These are phyloP conservation scores for Purpureocillium lavendulum DNA, from an alignment of 2,329 filamentous ascomycete genomes.

Conservation along the genomic window DNA sequence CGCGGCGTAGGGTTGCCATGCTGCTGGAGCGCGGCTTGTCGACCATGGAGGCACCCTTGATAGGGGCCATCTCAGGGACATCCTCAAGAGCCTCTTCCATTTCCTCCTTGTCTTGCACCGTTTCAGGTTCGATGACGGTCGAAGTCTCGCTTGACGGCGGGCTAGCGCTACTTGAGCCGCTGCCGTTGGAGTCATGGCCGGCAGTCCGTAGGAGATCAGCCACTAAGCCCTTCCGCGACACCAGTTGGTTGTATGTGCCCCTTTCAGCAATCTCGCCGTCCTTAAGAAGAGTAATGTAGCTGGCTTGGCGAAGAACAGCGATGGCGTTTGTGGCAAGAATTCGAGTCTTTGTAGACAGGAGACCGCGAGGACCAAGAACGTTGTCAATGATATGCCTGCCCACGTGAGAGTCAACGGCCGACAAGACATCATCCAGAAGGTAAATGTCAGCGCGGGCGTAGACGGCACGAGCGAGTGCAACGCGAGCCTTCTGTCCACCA, in stretches of 20 bases:
- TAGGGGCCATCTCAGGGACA: slow-evolving; percentile 67
- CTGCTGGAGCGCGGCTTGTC: slow-evolving; percentile 58
- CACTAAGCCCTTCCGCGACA: slow-evolving; percentile 90
- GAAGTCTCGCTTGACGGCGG: slow-evolving; percentile 43
- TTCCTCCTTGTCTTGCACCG: slow-evolving; percentile 50
- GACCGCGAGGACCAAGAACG: slow-evolving; percentile 76
- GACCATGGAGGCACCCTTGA: slow-evolving; percentile 46
- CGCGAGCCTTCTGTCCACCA: slow-evolving; percentile 89
- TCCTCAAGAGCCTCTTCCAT: slow-evolving; percentile 73
- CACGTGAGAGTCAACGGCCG: slow-evolving; percentile 97
- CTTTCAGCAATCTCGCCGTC: slow-evolving; percentile 78
- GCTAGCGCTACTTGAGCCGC: slow-evolving; percentile 34
- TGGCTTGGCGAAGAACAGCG: slow-evolving; percentile 77
- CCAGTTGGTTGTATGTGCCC: slow-evolving; percentile 82
- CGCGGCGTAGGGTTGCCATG: slow-evolving; percentile 73
- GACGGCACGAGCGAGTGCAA: slow-evolving; percentile 86
- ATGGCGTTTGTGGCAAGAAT: slow-evolving; percentile 95
- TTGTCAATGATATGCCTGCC: slow-evolving; percentile 91
- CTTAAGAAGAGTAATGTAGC: slow-evolving; percentile 78
- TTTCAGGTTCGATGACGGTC: slow-evolving; percentile 45
- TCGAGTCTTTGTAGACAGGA: slow-evolving; percentile 78
- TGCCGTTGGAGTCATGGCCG: slow-evolving; percentile 44
- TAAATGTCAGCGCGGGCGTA: slow-evolving; percentile 97
- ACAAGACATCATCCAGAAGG: slow-evolving; percentile 86
- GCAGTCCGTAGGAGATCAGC: slow-evolving; percentile 74